A percentile compares a stretch with the other conserved stretches of the same genome.
Evolutionary conservation across 495 filamentous ascomycete genomes (phyloP).

Genomic region (Penicillium antarcticum): DNA sequence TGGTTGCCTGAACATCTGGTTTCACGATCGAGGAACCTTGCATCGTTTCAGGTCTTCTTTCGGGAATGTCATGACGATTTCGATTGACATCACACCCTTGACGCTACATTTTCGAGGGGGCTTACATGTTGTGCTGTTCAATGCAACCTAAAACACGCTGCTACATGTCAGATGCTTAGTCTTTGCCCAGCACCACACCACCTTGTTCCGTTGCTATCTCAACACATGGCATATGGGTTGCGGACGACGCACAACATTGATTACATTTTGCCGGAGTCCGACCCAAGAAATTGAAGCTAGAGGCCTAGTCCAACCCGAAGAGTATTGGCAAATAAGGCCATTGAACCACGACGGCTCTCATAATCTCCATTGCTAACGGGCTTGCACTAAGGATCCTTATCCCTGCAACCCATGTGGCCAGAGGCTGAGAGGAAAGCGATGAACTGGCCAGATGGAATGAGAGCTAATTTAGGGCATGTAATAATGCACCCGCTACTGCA

Average conservation of each 20-base stretch:
- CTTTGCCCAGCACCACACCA: too few relatives aligned
- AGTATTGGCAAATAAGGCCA: too few relatives aligned
- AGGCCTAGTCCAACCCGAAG: not conserved
- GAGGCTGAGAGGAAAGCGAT: not conserved
- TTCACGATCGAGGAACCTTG: not conserved
- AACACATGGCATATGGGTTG: too few relatives aligned
- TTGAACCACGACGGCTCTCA: not conserved
- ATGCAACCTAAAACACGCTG: too few relatives aligned
- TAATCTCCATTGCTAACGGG: not conserved
- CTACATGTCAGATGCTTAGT: too few relatives aligned
- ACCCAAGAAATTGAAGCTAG: not conserved
- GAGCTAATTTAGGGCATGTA: slow-evolving; percentile 3
- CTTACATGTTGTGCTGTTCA: too few relatives aligned
- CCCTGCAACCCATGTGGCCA: slow-evolving; percentile 4
- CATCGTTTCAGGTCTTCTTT: not conserved
- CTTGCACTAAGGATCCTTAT: not conserved
- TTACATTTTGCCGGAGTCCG: too few relatives aligned
- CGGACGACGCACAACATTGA: too few relatives aligned
- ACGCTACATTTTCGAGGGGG: too few relatives aligned
- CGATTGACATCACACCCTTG: not conserved
- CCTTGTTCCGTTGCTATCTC: too few relatives aligned
- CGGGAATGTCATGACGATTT: not conserved
- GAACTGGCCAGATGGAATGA: not conserved
- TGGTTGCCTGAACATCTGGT: not conserved
- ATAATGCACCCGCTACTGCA: slow-evolving; percentile 1